Base-by-base conservation (phyloP, 768 basidiomycete species). In the Boletus sp. region DNA sequence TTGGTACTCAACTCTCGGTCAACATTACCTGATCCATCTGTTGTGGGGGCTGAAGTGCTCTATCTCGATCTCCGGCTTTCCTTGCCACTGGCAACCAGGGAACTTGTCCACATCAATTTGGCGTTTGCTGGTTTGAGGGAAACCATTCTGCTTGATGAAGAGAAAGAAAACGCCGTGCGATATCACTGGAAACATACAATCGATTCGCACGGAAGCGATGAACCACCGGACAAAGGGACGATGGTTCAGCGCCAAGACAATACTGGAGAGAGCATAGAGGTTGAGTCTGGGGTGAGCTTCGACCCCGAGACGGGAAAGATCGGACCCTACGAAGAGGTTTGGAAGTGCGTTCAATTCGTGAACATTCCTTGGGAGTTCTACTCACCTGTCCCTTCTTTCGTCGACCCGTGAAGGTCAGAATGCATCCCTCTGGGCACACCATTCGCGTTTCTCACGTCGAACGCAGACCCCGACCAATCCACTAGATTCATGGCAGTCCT, bases 1-100 rank as follows among this genome's bases (percentile, higher is more conserved):
- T 41, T 59, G 10, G 64, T 66, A 15, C 56, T 65, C n/a, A 57
- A 43, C 23, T 62, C 56, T 8, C 57, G 66, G 17, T 58, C 54
- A 6, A 59, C 57, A 32, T 49, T 46, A 10, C 37, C 38, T 25
- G 47, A 54, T 40, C 17, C 54, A 15, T 47, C 50, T 1, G 7
- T 7, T 1, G 41, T 43, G 3, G 49, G 51, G 39, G 48, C 46
- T 19, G 7, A 47, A 5, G 54, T 55, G 29, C 53, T 66, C 11
- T 63, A 40, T 25, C 57, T 66, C n/a, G 53, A 68, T 35, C 55
- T 67, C 40, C 54, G 63, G 17, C 35, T 62, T 3, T 48, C 53
- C 9, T 40, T 61, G 39, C 46, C 60, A 21, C 13, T 33, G 33
- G 3, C 6, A 2, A 19, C 41, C 13, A 14, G 37, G 7, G 11